Conservation (phyloP, 352 stramenopile genomes). For the Globisporangium cederbergense region DNA sequence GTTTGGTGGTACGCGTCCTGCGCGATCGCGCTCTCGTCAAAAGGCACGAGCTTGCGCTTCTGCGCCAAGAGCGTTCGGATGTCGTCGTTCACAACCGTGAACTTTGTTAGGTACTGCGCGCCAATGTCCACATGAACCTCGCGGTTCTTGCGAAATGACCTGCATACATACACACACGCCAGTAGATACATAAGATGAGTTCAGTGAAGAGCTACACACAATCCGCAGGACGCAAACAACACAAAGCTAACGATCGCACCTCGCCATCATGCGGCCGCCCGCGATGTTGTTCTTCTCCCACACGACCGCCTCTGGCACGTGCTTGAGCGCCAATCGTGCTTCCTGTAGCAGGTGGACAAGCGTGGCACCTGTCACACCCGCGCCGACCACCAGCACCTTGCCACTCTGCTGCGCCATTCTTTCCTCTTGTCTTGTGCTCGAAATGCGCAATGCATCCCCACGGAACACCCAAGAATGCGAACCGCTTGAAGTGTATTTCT, state of each 20-base stretch:
- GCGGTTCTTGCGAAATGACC: slow-evolving; percentile 59
- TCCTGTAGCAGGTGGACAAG: slow-evolving; percentile 51
- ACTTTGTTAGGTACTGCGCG: slow-evolving; percentile 64
- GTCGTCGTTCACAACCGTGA: slow-evolving; percentile 47
- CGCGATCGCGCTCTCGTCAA: slow-evolving; percentile 45
- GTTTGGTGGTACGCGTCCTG: slow-evolving; percentile 40
- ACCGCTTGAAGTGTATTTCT: slow-evolving; percentile 1
- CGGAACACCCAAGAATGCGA: slow-evolving; percentile 3
- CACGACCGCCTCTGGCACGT: slow-evolving; percentile 33
- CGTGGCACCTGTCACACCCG: slow-evolving; percentile 54
- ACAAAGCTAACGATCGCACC: slow-evolving; percentile 19
- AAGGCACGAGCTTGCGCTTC: slow-evolving; percentile 32
- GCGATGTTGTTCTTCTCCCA: slow-evolving; percentile 76
- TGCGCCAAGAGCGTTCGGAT: slow-evolving; percentile 33
- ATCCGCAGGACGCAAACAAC: not conserved
- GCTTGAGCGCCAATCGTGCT: slow-evolving; percentile 18
- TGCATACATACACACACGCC: not conserved
- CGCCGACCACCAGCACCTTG: slow-evolving; percentile 60
- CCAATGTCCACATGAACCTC: slow-evolving; percentile 59
- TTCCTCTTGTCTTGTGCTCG: not conserved
- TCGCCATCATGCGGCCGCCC: slow-evolving; percentile 63
- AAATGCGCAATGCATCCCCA: not conserved
- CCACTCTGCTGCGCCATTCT: slow-evolving; percentile 20
- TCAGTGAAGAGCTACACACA: slow-evolving; percentile 5
- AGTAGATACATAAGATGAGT: not conserved